Evolutionary conservation across 1,139 yeast genomes (phyloP), one percentile per base, ranked within the genome.

Genomic region (Lodderomyces pseudojiufengensis): DNA sequence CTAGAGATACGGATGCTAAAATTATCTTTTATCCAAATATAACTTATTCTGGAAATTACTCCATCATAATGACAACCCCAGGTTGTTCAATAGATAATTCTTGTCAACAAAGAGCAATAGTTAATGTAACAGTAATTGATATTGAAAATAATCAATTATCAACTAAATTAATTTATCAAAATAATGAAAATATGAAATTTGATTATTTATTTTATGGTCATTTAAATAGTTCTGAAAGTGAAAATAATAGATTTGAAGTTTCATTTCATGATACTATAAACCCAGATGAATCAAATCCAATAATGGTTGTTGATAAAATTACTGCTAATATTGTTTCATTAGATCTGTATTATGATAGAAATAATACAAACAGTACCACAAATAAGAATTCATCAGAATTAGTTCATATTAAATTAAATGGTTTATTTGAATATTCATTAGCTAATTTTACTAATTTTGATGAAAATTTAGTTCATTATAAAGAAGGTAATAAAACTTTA

Each of bases 351-450:
- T 59, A 53, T 38, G 52, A 55, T 27, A 36, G 42, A 9, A 66
- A 65, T 37, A 50, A 55, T 31, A 55, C 65, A 10, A 63, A 63
- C 40, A 44, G 54, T n/a, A 57, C 67, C 2, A 50, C 44, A 13
- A 40, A 49, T 21, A 45, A 47, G 9, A 38, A 43, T 3, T 47
- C 40, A 22, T 40, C 39, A 25, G 54, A 51, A 11, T 54, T 69
- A 33, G 44, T 61, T 5, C 48, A 60, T 37, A 46, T 66, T 29
- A 51, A 57, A 5, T 52, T 88, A 37, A 83, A 84, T 54, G 94
- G 95, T 2, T 51, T 92, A 29, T 86, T 90, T 54, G 97, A 92
- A 59, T 92, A 82, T 58, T 79, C 87, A 0, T 62, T 80, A 32
- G 63, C 75, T 3, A 87, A 88, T 54, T 86, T 84, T 53, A 64